Evolutionary conservation across 768 basidiomycete genomes (phyloP).

Genomic region (Lactarius sp.): DNA sequence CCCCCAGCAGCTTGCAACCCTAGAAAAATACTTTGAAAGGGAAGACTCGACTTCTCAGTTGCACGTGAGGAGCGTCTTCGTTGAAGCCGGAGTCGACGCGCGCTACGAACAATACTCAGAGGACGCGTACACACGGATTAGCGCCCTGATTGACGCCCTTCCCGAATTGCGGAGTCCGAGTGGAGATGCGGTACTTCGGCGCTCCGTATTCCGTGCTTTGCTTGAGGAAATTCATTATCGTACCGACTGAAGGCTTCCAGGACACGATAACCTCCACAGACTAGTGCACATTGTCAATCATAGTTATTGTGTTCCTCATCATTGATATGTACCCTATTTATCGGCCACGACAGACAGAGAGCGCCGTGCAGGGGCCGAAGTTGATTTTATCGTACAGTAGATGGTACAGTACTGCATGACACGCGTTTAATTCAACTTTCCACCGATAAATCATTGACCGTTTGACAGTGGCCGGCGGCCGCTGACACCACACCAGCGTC

Average conservation of each 20-base stretch:
- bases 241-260: conserved; percentile 35
- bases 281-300: background rate
- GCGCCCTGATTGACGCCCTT: conserved; percentile 63
- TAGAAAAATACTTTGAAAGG: conserved; percentile 62
- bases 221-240: conserved; percentile 76
- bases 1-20: conserved; percentile 48
- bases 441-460: background rate
- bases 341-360: background rate
- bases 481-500: background rate
- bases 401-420: background rate
- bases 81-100: conserved; percentile 57
- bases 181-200: conserved; percentile 41
- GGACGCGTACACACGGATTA: conserved; percentile 59
- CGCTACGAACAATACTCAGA: conserved; percentile 80
- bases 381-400: background rate
- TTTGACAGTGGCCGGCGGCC: background rate
- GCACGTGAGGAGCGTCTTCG: conserved; percentile 64
- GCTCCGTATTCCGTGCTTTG: conserved; percentile 78
- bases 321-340: background rate
- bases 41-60: conserved; percentile 53
- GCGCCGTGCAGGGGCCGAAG: background rate
- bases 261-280: background rate
- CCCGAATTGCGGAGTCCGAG: conserved; percentile 46
- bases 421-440: background rate
- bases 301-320: background rate